Conservation (phyloP, 345 rosid genomes). For the Odontarrhena argentea region DNA sequence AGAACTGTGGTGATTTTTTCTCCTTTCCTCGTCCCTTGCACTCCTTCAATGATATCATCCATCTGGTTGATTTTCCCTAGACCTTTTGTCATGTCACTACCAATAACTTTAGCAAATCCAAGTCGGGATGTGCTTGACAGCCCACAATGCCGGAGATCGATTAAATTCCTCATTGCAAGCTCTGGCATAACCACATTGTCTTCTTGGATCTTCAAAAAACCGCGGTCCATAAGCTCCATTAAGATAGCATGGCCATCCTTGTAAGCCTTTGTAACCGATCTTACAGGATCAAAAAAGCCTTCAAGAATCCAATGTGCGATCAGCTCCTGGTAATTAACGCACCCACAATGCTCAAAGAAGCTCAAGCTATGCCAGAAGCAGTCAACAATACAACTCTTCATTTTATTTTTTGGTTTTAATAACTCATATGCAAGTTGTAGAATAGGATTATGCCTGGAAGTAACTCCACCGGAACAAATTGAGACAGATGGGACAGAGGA, state of each 20-base stretch:
- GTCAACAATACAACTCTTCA: background rate
- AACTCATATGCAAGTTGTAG: slow-evolving; percentile 23
- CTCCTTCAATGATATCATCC: background rate
- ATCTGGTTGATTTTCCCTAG: no score
- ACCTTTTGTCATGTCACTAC: background rate
- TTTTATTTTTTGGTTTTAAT: background rate
- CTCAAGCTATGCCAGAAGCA: slow-evolving; percentile 50
- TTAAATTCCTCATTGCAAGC: slow-evolving; percentile 19
- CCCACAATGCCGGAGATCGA: slow-evolving; percentile 20
- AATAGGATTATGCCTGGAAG: background rate
- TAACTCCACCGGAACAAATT: background rate
- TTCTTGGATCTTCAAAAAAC: slow-evolving; percentile 46
- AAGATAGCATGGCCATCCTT: slow-evolving; percentile 40
- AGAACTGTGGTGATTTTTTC: slow-evolving; percentile 42
- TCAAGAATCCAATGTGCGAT: slow-evolving; percentile 56
- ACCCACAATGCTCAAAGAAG: slow-evolving; percentile 30
- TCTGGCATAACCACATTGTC: slow-evolving; percentile 46
- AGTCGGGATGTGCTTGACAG: background rate
- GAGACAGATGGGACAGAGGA: no score
- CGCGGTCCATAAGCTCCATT: slow-evolving; percentile 44
- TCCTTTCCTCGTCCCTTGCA: slow-evolving; percentile 9
- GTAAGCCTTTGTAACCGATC: slow-evolving; percentile 41
- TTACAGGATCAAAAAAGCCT: slow-evolving; percentile 46
- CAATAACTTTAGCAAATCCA: background rate
- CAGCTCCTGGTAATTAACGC: slow-evolving; percentile 47